Base-by-base conservation (phyloP, 108 stramenopile species). In the Nitzschia palea region DNA sequence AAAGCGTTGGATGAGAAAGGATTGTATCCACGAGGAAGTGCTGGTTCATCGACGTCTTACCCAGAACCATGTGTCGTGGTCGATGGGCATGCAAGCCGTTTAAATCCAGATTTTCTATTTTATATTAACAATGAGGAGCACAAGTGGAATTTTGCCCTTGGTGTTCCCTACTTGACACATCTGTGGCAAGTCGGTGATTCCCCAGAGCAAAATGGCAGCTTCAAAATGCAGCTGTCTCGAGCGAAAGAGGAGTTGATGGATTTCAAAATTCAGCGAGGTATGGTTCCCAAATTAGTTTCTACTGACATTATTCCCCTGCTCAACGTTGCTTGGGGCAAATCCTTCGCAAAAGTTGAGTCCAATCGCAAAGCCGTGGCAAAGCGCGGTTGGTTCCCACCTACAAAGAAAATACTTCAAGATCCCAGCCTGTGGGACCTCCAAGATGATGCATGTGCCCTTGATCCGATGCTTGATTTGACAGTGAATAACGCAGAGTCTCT, bases 51-150 rank as follows among this genome's bases (percentile, higher is more conserved):
- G 10, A 42, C 8, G 40, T n/a, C n/a, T n/a, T 12, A 10, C 12
- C 37, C 37, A 40, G 18, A 50, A 18, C 48, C 48, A 20, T 50
- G 48, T 22, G 48, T 50, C 17, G 20, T 50, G 5, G 48, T 50
- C 5, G 48, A 50, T 18, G 48, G 48, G 5, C 48, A 50, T 22
- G 48, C 8, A 18, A 50, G 48, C 18, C 48, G 48, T 5, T n/a
- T 50, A 5, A 50, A 18, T 17, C 17, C 18, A n/a, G 48, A 50
- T 18, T 50, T 50, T 50, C 5, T 50, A 5, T 8, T 17, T 4
- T 50, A 50, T n/a, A 50, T 50, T 18, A 50, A 50, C 18, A 18
- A 17, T 50, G 48, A 50, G 18, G 48, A 50, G 5, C 48, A 50
- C 48, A 50, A 50, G 18, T 50, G 48, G 48, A 5, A 50, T 50